phyloP scores from a whole-genome alignment of 129 eudicot genomes.

The Artemisia argyi region DNA sequence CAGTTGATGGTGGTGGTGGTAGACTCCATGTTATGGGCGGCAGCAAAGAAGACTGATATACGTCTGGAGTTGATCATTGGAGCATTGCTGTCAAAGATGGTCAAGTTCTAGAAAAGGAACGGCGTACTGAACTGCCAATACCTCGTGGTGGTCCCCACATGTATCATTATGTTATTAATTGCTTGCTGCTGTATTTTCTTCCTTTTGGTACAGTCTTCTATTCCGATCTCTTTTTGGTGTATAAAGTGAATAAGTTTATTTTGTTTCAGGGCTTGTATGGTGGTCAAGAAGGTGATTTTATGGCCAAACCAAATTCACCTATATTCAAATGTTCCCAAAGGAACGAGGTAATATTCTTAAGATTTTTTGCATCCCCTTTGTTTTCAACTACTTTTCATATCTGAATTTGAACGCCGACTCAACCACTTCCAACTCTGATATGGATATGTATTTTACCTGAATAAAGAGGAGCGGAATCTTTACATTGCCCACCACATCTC shows the following conservation, averaged over 20 bases:
- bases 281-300: constrained; percentile 99
- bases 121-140: constrained; percentile 82
- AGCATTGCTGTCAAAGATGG: constrained; percentile 96
- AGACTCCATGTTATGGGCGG: constrained; percentile 99
- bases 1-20: constrained; percentile 83
- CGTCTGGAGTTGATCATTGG: constrained; percentile 91
- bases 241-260: no score
- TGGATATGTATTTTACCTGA: no score
- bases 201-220: no score
- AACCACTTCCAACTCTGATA: constrained; percentile 7
- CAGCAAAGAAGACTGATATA: constrained; percentile 80
- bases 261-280: constrained; percentile 69
- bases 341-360: constrained; percentile 61
- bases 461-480: no score
- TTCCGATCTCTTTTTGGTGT: no score
- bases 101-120: constrained; percentile 73
- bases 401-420: not conserved
- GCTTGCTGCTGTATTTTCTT: no score
- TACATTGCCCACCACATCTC: no score
- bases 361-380: not conserved
- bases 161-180: no score
- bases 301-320: constrained; percentile 99
- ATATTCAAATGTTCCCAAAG: constrained; percentile 94
- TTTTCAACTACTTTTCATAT: constrained; percentile 9
- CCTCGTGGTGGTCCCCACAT: constrained; percentile 99